phyloP scores from a whole-genome alignment of 202 grass and related monocot genomes.

The Panicum virgatum region DNA sequence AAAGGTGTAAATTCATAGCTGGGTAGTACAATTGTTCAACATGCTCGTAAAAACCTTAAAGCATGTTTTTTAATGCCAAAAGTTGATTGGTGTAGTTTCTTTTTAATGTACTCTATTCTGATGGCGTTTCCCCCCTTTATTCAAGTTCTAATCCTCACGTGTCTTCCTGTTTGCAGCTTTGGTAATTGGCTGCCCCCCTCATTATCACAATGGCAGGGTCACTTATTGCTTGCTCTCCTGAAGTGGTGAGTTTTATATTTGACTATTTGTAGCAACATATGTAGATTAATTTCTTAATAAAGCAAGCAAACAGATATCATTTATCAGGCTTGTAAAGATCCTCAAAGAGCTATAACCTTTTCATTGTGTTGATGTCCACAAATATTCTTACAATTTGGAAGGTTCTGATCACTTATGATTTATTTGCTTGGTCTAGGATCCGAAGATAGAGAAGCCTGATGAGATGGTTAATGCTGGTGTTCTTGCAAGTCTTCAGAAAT shows the following conservation, averaged over 20 bases:
- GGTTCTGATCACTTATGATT: neutral
- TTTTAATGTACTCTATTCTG: neutral
- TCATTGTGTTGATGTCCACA: neutral
- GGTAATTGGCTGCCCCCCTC: neutral
- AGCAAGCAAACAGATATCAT: neutral
- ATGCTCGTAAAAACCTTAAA: neutral
- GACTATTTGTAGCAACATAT: neutral
- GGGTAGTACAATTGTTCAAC: neutral
- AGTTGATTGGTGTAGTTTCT: neutral
- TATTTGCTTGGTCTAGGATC: conserved; percentile 35
- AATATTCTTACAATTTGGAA: neutral
- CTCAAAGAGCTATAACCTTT: neutral
- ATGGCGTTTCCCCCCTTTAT: neutral
- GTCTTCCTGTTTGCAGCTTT: conserved; percentile 3
- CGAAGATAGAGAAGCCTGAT: conserved; percentile 37
- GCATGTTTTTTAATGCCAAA: neutral
- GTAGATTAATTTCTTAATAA: conserved; percentile 4
- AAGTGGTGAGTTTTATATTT: conserved; percentile 27
- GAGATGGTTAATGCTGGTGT: conserved; percentile 29
- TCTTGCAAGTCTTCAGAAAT: conserved; percentile 39
- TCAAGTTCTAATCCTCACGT: neutral
- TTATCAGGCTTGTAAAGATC: conserved; percentile 25
- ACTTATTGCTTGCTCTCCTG: conserved; percentile 9
- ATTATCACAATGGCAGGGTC: neutral
- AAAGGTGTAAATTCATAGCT: neutral